Evolutionary conservation across 345 rosid species (phyloP), one percentile per base, ranked within the genome.

Genomic region (Boechera retrofracta): DNA sequence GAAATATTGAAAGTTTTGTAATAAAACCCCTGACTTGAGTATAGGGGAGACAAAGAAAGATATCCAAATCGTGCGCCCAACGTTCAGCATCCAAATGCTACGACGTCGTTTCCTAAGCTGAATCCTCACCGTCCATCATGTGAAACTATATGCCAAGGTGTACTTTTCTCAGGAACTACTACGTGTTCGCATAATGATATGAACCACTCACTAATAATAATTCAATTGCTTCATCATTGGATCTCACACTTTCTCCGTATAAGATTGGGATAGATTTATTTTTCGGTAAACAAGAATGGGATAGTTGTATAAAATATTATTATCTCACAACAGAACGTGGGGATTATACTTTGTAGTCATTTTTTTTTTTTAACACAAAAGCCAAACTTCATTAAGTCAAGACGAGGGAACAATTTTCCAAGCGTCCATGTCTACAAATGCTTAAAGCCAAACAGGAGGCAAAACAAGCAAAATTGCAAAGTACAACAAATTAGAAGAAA

Each of bases 11-110:
- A 29, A 64, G 52, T 59, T 57, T 21, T 64, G 58, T 63, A 53
- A 52, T 44, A 10, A 63, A 10, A 33, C n/a, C 49, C 33, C 32
- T 42, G 64, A 69, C 65, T 76, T 36, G 58, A 18, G 58, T 10
- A 69, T 16, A 33, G 26, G 53, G 63, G 12, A 69, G 57, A 57
- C 51, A n/a, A 39, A 68, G 9, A 41, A 41, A 39, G 2, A 36
- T 3, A 68, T 64, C 76, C 67, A 71, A 64, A 64, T 71, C 72
- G 80, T 77, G 80, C 77, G 38, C 61, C 62, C 55, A 41, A 77
- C 81, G 73, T 72, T 57, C 61, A 65, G 72, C 55, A 72, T 72
- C 68, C 15, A 65, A n/a, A 13, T 2, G 53, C 42, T 0, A 62
- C 80, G 80, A 63, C 65, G 64, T 6, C 69, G 64, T 69, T 69